Evolutionary conservation across 2,329 filamentous ascomycete species (phyloP), one percentile per base, ranked within the genome.

Genomic region (Aspergillus ochraceoroseus): DNA sequence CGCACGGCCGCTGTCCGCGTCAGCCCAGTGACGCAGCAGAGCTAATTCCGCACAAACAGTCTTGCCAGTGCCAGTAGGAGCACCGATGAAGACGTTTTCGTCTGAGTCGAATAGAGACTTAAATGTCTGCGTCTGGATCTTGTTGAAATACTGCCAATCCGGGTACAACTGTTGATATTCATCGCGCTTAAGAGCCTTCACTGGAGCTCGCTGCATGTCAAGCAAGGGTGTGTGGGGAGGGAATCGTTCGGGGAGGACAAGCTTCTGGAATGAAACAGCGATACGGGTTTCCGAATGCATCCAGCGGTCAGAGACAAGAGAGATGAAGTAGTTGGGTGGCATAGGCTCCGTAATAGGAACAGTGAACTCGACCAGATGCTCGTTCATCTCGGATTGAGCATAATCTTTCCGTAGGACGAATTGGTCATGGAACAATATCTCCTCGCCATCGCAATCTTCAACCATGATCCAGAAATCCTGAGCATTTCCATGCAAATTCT

Each of bases 251-350:
- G 92, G 92, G 4, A 98, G 75, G 29, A 95, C 85, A 18, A 98
- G 74, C 63, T 95, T 95, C 62, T 94, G 85, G 70, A 98, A 96
- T 0, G 89, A 90, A 2, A 98, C 84, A 0, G 90, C 84, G 38
- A 98, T 72, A 60, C 89, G 88, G 1, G 89, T 95, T 68, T 98
- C 89, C 0, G 90, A 87, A 61, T 95, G 87, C 87, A 98, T 95
- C 92, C 92, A 98, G 53, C 92, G 77, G 64, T 98, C 92, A 3
- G 90, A 96, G 13, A 95, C 70, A 26, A 98, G 79, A 0, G 88
- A 92, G 56, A 98, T 87, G 68, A 98, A 98, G 70, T 98, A 98
- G 64, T 98, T 94, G 0, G 94, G 92, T 9, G 92, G 92, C 85
- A 96, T 94, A 0, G 94, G 94, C 54, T 98, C 92, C 0, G 87